Percentiles rank a stretch among this genome's conserved stretches.
These are phyloP conservation scores for Fusarium pininemorale DNA, from an alignment of 2,329 filamentous ascomycete species.

Conservation along the genomic window DNA sequence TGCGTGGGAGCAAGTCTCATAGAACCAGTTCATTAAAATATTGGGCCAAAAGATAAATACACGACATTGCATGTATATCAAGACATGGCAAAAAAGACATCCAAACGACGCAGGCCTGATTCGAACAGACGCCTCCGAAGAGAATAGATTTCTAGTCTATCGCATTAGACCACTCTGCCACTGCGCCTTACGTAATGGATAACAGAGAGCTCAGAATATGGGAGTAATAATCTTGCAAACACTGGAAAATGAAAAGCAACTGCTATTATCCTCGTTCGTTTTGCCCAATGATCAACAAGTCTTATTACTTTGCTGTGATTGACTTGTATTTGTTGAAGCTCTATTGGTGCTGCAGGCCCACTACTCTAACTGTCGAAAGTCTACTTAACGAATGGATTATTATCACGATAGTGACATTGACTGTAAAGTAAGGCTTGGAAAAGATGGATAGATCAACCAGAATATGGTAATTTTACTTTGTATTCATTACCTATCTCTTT, in stretches of 20 bases:
- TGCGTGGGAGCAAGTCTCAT: rapidly evolving
- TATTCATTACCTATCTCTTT: not conserved
- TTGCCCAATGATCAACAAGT: not conserved
- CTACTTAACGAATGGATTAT: rapidly evolving
- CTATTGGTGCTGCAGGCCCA: rapidly evolving
- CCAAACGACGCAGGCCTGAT: not conserved
- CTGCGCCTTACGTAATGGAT: constrained; percentile 1
- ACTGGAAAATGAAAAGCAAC: rapidly evolving
- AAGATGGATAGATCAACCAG: rapidly evolving
- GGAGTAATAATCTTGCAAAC: rapidly evolving
- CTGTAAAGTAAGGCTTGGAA: rapidly evolving
- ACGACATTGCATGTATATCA: rapidly evolving
- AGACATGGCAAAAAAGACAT: not conserved
- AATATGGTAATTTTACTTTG: rapidly evolving
- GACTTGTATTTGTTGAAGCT: rapidly evolving
- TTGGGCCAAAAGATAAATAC: not conserved
- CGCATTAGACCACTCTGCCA: constrained; percentile 7
- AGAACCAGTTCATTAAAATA: rapidly evolving
- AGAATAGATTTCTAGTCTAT: constrained; percentile 1
- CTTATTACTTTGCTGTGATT: rapidly evolving
- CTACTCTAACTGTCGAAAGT: rapidly evolving
- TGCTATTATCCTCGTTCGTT: too few relatives aligned
- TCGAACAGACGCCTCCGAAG: not conserved
- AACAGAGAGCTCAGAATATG: rapidly evolving
- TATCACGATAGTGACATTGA: not conserved